These are phyloP conservation scores for Ustilago curta DNA, from an alignment of 1,284 basidiomycete genomes.

Conservation along the genomic window DNA sequence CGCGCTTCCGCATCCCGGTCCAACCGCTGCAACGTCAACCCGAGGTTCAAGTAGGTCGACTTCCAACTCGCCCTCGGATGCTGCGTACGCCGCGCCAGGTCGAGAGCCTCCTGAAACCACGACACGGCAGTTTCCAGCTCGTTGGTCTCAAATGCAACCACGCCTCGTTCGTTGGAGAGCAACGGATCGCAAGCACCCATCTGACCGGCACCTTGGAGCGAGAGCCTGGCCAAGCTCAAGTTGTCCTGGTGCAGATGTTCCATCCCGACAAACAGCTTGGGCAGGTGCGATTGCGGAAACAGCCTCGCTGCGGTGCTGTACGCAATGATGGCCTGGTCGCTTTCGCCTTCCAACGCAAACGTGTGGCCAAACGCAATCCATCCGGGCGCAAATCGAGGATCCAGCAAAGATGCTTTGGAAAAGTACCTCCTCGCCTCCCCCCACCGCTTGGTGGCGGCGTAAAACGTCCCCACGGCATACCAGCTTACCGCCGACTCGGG, in stretches of 20 bases:
- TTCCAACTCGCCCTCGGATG: constrained; percentile 85
- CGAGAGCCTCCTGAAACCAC: constrained; percentile 71
- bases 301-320: constrained; percentile 95
- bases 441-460: constrained; percentile 83
- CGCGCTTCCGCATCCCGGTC: constrained; percentile 43
- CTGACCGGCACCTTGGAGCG: constrained; percentile 81
- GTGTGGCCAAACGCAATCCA: constrained; percentile 99
- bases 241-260: constrained; percentile 94
- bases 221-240: constrained; percentile 83
- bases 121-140: constrained; percentile 78
- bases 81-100: constrained; percentile 77
- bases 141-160: constrained; percentile 87
- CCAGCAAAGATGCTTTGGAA: constrained; percentile 93
- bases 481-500: constrained; percentile 92
- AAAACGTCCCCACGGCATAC: constrained; percentile 99
- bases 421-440: constrained; percentile 66
- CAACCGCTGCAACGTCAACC: constrained; percentile 40
- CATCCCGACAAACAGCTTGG: constrained; percentile 96
- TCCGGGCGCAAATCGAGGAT: constrained; percentile 92
- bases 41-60: constrained; percentile 78
- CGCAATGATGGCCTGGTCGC: constrained; percentile 94
- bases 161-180: constrained; percentile 89
- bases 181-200: constrained; percentile 89
- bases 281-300: constrained; percentile 92
- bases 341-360: constrained; percentile 95